Evolutionary conservation across 805 yeast genomes (phyloP), one percentile per base, ranked within the genome.

Genomic region (Teunomyces kruisii): DNA sequence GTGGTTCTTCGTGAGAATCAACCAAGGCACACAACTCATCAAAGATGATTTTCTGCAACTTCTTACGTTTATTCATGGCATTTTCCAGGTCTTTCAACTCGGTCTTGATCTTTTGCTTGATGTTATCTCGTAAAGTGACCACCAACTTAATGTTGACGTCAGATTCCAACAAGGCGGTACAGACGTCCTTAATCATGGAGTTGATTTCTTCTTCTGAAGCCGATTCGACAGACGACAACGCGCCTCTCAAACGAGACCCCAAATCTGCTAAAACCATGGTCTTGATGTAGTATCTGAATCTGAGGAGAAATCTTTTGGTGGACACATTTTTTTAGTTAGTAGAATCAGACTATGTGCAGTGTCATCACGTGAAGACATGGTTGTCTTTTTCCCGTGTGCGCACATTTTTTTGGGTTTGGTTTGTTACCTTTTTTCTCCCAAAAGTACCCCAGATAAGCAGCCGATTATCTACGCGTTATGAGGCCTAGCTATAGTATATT

Each of bases 141-240:
- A 92, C 99, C 39, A 92, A 74, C 54, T 79, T 81, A 61, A 94
- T 83, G 59, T 94, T 94, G 17, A 92, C 98, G 66, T 92, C 99
- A n/a, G 94, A 78, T 65, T 91, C 97, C 46, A 94, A 72, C 46
- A 92, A 76, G 0, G 99, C 99, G 47, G 87, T 84, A 47, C 95
- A 88, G 42, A 92, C 84, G 56, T 87, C 96, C 63, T 92, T 92
- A 55, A 94, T 70, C 84, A 91, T 80, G 27, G 57, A 47, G 35
- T 61, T 62, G 36, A 72, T 62, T 42, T 72, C 77, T 28, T 59
- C 62, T 39, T 64, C 67, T 3, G 73, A 62, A 4, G 70, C 76
- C 6, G 73, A 65, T 14, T 68, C 70, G 28, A 72, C 72, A 5
- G 64, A 58, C 13, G 74, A 68, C 30, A 72, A 62, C 3, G 77